Evolutionary conservation across 2,329 filamentous ascomycete genomes (phyloP), one percentile per base, ranked within the genome.

Genomic region (Fusarium sp.): DNA sequence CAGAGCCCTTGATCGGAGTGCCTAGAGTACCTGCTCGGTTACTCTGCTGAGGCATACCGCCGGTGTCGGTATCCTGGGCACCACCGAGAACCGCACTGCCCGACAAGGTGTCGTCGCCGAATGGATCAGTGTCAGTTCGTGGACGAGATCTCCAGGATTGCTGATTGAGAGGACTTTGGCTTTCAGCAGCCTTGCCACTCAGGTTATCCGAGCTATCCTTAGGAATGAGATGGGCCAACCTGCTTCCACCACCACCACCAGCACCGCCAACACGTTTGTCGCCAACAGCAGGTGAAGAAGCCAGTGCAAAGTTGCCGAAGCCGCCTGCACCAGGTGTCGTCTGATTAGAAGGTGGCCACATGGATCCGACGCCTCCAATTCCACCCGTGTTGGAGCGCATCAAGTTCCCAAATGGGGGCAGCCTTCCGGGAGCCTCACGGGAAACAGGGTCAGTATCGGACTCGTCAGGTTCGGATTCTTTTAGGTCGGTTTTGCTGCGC

Each of bases 291-390:
- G 86, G 82, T 32, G 85, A 79, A 49, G 81, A 78, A 46, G 81
- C 79, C 51, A 96, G 78, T n/a, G 91, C 90, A 77, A 98, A 98
- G 73, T 89, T 96, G 12, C 95, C 95, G 79, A 99, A 99, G 21
- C 90, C 90, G 32, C 95, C 94, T 8, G 89, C 86, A 70, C 92
- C 88, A 14, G 88, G 86, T 42, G 89, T 85, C 48, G 83, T 83
- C 54, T 87, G 86, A 21, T 87, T 84, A 15, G 86, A 77, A 6
- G 78, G 71, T 20, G 78, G 76, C 79, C 79, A 81, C 10, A 79
- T 84, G 15, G 76, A 73, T 21, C 80, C 81, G 65, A 86, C 82
- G 6, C 76, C 80, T 2, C 80, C 72, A 28, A 77, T 79, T n/a
- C 83, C 82, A 8, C 81, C 79, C 28, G 86, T 88, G 67, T 85